phyloP scores from a whole-genome alignment of 805 yeast genomes.

The Wickerhamiella kurtzmanii region DNA sequence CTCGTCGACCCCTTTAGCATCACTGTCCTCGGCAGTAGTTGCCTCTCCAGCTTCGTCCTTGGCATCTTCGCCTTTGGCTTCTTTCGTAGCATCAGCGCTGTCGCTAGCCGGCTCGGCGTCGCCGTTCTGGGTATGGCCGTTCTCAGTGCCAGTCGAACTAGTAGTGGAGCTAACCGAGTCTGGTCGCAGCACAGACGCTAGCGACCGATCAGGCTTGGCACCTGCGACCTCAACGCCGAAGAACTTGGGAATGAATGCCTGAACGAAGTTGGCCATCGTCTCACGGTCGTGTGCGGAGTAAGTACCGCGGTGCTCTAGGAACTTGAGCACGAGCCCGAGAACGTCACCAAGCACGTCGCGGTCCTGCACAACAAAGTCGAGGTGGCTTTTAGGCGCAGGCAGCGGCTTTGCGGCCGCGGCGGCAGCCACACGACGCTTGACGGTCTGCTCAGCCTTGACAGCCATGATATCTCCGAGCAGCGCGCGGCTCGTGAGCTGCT shows the following conservation, averaged over 20 bases:
- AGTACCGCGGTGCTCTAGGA: conserved; percentile 52
- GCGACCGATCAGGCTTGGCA: background rate
- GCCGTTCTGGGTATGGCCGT: no score
- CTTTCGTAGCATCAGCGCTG: no score
- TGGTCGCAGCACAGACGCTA: no score
- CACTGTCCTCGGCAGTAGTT: conserved; percentile 18
- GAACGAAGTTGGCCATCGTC: conserved; percentile 55
- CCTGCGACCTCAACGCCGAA: conserved; percentile 32
- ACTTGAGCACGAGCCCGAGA: conserved; percentile 49
- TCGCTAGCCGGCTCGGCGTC: no score
- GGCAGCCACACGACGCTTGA: conserved; percentile 71
- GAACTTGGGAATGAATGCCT: conserved; percentile 56
- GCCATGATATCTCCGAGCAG: conserved; percentile 84
- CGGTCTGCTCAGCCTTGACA: conserved; percentile 80
- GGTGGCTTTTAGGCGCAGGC: conserved; percentile 69
- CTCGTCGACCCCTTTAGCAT: conserved; percentile 7
- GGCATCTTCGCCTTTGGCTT: conserved; percentile 1
- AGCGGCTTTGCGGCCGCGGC: conserved; percentile 26
- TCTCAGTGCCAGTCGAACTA: no score
- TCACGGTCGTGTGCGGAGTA: conserved; percentile 75
- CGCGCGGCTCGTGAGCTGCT: conserved; percentile 77
- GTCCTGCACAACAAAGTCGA: conserved; percentile 53
- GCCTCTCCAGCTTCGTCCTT: conserved; percentile 9
- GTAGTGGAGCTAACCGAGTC: no score
- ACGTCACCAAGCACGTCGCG: conserved; percentile 61